Evolutionary conservation across 345 rosid species (phyloP).

Genomic region (Corchorus capsularis): DNA sequence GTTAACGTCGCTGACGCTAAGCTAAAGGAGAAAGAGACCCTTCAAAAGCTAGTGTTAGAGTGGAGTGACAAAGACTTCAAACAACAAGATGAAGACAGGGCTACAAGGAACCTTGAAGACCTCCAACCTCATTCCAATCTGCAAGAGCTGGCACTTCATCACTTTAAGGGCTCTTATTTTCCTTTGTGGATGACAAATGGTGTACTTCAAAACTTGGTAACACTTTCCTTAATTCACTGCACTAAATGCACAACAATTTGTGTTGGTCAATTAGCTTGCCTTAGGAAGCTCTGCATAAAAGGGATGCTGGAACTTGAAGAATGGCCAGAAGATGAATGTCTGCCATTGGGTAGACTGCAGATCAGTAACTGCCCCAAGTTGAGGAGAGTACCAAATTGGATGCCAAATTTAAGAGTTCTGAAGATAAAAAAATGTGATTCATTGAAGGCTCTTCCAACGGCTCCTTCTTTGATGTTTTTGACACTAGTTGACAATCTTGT

Average conservation of each 20-base stretch:
- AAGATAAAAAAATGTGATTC: slow-evolving; percentile 11
- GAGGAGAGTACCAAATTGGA: neutral
- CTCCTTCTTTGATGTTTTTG: neutral
- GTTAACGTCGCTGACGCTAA: slow-evolving; percentile 25
- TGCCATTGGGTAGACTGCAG: neutral
- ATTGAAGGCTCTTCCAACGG: slow-evolving; percentile 1
- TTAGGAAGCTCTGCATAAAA: slow-evolving; percentile 22
- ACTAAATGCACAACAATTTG: slow-evolving; percentile 19
- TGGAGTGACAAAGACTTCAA: slow-evolving; percentile 17
- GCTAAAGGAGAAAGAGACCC: slow-evolving; percentile 20
- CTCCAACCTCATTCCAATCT: slow-evolving; percentile 20
- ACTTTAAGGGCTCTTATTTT: slow-evolving; percentile 21
- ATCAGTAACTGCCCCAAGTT: neutral
- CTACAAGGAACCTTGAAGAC: neutral
- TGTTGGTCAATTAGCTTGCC: slow-evolving; percentile 13
- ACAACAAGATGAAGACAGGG: slow-evolving; percentile 17
- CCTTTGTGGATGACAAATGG: slow-evolving; percentile 26
- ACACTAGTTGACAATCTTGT: slow-evolving; percentile 1
- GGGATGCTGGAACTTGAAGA: slow-evolving; percentile 20
- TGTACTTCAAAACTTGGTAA: slow-evolving; percentile 5
- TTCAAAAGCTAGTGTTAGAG: slow-evolving; percentile 23
- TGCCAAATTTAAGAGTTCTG: neutral
- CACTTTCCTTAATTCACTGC: slow-evolving; percentile 22
- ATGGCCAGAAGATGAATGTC: neutral
- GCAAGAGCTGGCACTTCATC: slow-evolving; percentile 18